Base-by-base conservation (phyloP, 2,329 filamentous ascomycete genomes). In the Calonectria pauciramosa region DNA sequence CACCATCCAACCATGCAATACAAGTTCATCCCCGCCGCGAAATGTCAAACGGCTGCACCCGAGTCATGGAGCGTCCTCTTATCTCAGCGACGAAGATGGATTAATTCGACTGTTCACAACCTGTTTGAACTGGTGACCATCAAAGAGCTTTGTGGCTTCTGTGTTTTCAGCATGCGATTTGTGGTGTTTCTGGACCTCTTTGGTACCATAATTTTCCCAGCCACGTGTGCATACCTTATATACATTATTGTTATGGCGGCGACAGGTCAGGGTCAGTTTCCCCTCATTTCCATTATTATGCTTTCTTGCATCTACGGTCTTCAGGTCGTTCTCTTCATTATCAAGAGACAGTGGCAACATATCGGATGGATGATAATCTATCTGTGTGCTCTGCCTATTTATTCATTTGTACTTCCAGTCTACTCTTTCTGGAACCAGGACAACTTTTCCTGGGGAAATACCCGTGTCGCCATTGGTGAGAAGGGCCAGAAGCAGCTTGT, bases 371-470 rank as follows among this genome's bases (percentile, higher is more conserved):
- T 99, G 96, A 94, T 99, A 78, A 99, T 99, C 83, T 99, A 99
- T 87, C 90, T 99, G 75, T 80, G 97, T 18, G 97, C 97, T 5
- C 98, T 94, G 88, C 97, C 97, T 0, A 94, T 99, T 80, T 98
- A 96, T 88, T 97, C 94, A 6, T 94, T 99, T 81, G 84, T 97
- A 76, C 91, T 99, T 16, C 97, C 97, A 0, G 87, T 99, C 77
- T 99, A 99, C 88, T 98, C 96, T 0, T 99, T 99, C 93, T 99
- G 97, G 97, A 98, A 98, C 86, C 96, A 98, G 85, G 97, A 99
- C 86, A 96, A 99, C 87, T 99, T 99, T 89, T 93, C 93, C 2
- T 99, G 97, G 97, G 97, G 97, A 90, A 99, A 97, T 87, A 99
- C 97, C 1, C 96, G 97, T 91, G 93, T 99, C 77, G 97, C 99